Evolutionary conservation across 306 rosid species (phyloP).

Genomic region (Hippophae gyantsensis): DNA sequence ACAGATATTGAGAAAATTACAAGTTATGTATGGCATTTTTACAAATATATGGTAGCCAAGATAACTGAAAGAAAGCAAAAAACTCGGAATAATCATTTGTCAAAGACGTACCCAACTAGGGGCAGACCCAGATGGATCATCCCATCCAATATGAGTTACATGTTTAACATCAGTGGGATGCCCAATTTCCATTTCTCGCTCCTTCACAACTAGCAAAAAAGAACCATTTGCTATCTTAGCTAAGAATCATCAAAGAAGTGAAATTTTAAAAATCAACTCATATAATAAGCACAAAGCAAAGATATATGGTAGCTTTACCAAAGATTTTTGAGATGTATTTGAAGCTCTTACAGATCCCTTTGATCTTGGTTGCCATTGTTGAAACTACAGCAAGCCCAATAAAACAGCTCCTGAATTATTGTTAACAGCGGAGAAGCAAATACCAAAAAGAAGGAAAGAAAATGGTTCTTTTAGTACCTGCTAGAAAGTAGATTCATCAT

Average conservation of each 20-base stretch:
- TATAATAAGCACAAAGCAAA: neutral
- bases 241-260: slow-evolving; percentile 5
- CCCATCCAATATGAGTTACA: slow-evolving; percentile 84
- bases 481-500: slow-evolving; percentile 19
- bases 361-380: slow-evolving; percentile 54
- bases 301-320: slow-evolving; percentile 19
- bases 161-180: slow-evolving; percentile 80
- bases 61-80: neutral
- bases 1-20: neutral
- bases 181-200: slow-evolving; percentile 81
- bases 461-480: slow-evolving; percentile 25
- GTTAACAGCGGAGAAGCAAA: slow-evolving; percentile 18
- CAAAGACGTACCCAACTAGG: slow-evolving; percentile 64
- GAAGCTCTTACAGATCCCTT: slow-evolving; percentile 34
- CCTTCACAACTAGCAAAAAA: slow-evolving; percentile 61
- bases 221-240: slow-evolving; percentile 21
- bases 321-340: slow-evolving; percentile 39
- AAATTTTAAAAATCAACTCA: neutral
- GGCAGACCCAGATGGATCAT: slow-evolving; percentile 51
- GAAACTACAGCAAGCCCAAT: slow-evolving; percentile 26
- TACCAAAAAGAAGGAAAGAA: slow-evolving; percentile 13
- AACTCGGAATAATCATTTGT: neutral
- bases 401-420: slow-evolving; percentile 16
- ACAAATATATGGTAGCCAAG: too few species aligned
- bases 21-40: neutral